Conservation (phyloP, 768 basidiomycete species). For the Mycena metata region DNA sequence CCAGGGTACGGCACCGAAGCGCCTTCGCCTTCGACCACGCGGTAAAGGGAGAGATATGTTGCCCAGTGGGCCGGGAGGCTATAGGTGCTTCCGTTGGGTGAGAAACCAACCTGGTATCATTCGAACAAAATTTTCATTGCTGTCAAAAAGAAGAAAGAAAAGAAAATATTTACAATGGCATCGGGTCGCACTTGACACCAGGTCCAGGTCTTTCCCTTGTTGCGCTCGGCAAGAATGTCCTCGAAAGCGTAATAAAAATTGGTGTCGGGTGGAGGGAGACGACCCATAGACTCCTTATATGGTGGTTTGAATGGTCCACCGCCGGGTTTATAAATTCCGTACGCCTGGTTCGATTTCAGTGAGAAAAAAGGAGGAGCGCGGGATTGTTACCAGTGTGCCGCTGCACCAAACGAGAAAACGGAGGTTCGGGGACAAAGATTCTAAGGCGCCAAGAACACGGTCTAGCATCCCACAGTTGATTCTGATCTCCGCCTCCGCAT, state of each 20-base stretch:
- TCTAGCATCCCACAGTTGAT: slow-evolving; percentile 31
- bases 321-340: slow-evolving; percentile 33
- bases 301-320: slow-evolving; percentile 29
- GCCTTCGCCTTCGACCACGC: slow-evolving; percentile 31
- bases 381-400: slow-evolving; percentile 25
- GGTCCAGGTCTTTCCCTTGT: slow-evolving; percentile 33
- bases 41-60: slow-evolving; percentile 31
- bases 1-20: slow-evolving; percentile 32
- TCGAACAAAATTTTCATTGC: no score
- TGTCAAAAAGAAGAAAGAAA: not conserved
- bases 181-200: slow-evolving; percentile 33
- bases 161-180: slow-evolving; percentile 20
- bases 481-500: slow-evolving; percentile 21
- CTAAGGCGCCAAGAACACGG: slow-evolving; percentile 30
- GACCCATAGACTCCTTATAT: slow-evolving; percentile 33
- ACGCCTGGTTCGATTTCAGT: slow-evolving; percentile 13
- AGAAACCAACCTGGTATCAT: slow-evolving; percentile 24
- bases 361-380: no score
- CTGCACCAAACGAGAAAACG: slow-evolving; percentile 26
- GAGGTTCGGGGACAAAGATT: slow-evolving; percentile 25
- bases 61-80: slow-evolving; percentile 35
- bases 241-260: slow-evolving; percentile 31
- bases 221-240: slow-evolving; percentile 27
- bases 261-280: slow-evolving; percentile 29
- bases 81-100: slow-evolving; percentile 33